Evolutionary conservation across 306 rosid genomes (phyloP), one percentile per base, ranked within the genome.

Genomic region (Sesbania bispinosa): DNA sequence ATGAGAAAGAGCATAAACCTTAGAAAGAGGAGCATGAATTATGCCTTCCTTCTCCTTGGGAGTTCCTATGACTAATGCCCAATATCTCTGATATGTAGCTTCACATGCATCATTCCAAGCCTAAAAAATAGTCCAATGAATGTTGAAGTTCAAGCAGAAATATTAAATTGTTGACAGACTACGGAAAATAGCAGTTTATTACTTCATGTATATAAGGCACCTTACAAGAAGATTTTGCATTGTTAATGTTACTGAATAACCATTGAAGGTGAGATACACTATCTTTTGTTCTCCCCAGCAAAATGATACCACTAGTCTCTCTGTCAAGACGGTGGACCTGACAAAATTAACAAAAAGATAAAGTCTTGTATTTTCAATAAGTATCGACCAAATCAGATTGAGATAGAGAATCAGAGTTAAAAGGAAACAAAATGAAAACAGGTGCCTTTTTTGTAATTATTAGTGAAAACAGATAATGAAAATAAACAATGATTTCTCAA

Each of bases 261-360:
- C 87, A 88, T 53, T 90, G 92, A 9, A 94, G 92, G 51, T 78
- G 91, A 62, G 80, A 85, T 43, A 85, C 76, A 74, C 95, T 90
- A 62, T 89, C 95, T 59, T 86, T 82, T 73, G 90, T 90, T 85
- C 98, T 87, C 46, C 98, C 98, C 78, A 94, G 63, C 76, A 90
- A 48, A 73, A 83, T 76, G 48, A 90, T 79, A 82, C 98, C 95
- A 42, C 98, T 94, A 83, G 81, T 90, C 81, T 94, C 98, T 74
- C 85, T 82, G 78, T 94, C 97, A 63, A 94, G 96, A 65, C 97
- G 97, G 77, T 94, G 97, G 74, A 94, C 95, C 98, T 94, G 54
- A 66, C 20, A 74, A 67, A 71, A 21, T 45, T 39, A 62, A n/a
- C 18, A 35, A 42, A 51, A 43, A 5, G 23, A 15, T 51, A 6